phyloP scores from a whole-genome alignment of 495 filamentous ascomycete species.

The Tricharina praecox region DNA sequence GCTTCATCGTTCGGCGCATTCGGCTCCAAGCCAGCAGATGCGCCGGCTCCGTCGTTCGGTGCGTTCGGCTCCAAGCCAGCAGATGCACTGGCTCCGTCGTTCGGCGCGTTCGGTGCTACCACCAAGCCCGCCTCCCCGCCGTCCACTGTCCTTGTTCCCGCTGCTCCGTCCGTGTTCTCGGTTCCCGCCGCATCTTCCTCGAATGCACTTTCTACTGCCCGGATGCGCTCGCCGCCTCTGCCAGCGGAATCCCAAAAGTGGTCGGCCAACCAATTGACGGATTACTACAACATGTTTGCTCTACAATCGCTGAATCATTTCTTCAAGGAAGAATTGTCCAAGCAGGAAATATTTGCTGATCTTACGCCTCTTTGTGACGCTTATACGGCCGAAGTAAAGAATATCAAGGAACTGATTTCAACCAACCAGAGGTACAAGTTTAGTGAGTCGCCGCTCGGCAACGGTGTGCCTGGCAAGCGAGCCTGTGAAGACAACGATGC shows the following conservation, averaged over 20 bases:
- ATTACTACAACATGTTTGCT: constrained; percentile 25
- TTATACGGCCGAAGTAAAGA: neutral
- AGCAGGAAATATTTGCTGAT: constrained; percentile 19
- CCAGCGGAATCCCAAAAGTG: constrained; percentile 20
- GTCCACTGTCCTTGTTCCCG: neutral
- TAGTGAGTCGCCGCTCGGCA: constrained; percentile 6
- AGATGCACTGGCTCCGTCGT: neutral
- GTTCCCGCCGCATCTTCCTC: neutral
- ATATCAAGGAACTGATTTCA: constrained; percentile 1
- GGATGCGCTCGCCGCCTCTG: constrained; percentile 18
- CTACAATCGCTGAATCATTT: constrained; percentile 20
- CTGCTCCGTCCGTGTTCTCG: neutral
- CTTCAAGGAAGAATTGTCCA: constrained; percentile 17
- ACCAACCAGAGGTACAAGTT: constrained; percentile 9
- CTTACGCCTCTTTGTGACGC: constrained; percentile 10
- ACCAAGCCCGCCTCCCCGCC: constrained; percentile 3
- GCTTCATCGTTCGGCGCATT: constrained; percentile 8
- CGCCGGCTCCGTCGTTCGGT: neutral
- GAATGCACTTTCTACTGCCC: constrained; percentile 2
- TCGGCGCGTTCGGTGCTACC: neutral
- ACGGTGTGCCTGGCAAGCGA: constrained; percentile 14
- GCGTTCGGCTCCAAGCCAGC: constrained; percentile 1
- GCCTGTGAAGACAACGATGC: constrained; percentile 10
- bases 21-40: constrained; percentile 9
- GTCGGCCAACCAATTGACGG: constrained; percentile 19